These are phyloP conservation scores for Bertia moriformis DNA, from an alignment of 2,329 filamentous ascomycete species.

Conservation along the genomic window DNA sequence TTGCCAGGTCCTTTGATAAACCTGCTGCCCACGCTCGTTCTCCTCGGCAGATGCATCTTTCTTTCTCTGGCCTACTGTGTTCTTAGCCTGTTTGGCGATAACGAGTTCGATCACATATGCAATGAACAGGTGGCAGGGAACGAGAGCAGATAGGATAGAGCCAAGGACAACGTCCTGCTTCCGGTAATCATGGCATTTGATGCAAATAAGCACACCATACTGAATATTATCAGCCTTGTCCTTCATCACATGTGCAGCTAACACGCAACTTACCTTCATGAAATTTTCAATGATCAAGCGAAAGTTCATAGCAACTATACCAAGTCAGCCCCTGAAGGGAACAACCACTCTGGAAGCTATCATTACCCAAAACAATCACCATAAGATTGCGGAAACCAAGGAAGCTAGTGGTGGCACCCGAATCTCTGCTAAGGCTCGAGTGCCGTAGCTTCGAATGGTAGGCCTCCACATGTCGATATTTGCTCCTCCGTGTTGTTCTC, in stretches of 20 bases:
- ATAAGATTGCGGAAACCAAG: background rate
- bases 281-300: background rate
- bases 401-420: background rate
- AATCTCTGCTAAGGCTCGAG: background rate
- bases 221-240: background rate
- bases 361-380: background rate
- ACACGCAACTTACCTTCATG: background rate
- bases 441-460: background rate
- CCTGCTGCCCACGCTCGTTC: conserved; percentile 1
- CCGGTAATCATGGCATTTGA: conserved; percentile 1
- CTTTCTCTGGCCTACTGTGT: background rate
- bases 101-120: background rate
- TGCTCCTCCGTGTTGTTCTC: background rate
- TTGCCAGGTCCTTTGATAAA: background rate
- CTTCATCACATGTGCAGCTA: background rate
- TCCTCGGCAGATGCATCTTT: background rate
- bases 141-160: background rate
- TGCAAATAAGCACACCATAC: conserved; percentile 1
- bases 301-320: background rate
- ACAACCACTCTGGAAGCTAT: background rate
- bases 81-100: background rate
- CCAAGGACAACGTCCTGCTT: conserved; percentile 1
- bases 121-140: background rate
- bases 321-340: background rate
- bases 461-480: background rate